Evolutionary conservation across 139 green algal species (phyloP), one percentile per base, ranked within the genome.

Genomic region (Tetraselmis striata): DNA sequence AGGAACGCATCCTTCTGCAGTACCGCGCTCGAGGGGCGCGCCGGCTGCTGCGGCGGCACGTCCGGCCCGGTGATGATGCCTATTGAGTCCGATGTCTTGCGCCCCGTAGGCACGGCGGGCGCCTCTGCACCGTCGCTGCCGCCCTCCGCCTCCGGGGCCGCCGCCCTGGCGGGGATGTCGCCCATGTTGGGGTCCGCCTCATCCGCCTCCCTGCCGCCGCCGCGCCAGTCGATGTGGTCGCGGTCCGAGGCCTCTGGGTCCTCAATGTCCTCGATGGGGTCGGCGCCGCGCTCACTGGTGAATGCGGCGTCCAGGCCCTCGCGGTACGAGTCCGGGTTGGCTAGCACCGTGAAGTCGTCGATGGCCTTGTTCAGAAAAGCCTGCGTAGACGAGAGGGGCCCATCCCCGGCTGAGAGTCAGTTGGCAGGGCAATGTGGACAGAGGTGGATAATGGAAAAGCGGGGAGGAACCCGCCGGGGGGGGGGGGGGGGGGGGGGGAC

Each of bases 1-100:
- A 99, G 87, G 89, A 97, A 98, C 1, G 95, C 97, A 81, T 99
- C 97, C 82, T 94, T 93, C 83, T 93, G 85, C 84, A 98, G 87
- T 32, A 94, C 75, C 1, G 81, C 78, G 45, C 29, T 81, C 74
- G 27, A 86, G 31, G 27, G 0, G 31, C 2, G 28, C 27, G 45
- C 29, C 77, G 80, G 30, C 32, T 83, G 77, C 30, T 59, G 1
- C 82, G 32, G 75, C 25, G 82, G 59, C n/a, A 58, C 31, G n/a
- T 77, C 32, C 26, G 82, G 29, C 11, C 77, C 75, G 31, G 59
- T 84, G 75, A 75, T 67, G 11, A 67, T 67, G 18, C 45, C 45
- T 18, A 67, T 67, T 25, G 45, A 67, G 45, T 67, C 45, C 5
- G 45, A 67, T 67, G 45, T 67, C 45, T n/a, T n/a, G 24, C 2